Conservation (phyloP, 2,329 filamentous ascomycete species). For the Ophiocordyceps camponoti-rufipedis region DNA sequence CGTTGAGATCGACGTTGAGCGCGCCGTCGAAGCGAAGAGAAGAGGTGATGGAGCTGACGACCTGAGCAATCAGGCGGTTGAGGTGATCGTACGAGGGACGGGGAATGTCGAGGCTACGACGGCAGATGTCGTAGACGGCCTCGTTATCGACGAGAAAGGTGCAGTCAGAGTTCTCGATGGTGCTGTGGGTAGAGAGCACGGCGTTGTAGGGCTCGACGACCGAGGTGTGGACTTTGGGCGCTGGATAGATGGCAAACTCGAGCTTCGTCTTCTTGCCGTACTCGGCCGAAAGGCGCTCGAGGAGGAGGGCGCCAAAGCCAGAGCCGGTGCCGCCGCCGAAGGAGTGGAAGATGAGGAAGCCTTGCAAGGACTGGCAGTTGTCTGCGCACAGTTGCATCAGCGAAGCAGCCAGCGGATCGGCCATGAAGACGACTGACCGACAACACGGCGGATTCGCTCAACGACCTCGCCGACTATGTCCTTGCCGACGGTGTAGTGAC, state of each 20-base stretch:
- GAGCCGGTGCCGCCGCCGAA: conserved; percentile 58
- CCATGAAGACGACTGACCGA: conserved; percentile 27
- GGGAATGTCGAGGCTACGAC: conserved; percentile 50
- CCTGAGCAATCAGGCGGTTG: conserved; percentile 56
- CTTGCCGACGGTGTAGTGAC: conserved; percentile 61
- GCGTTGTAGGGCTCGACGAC: conserved; percentile 62
- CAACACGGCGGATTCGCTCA: conserved; percentile 50
- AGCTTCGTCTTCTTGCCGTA: conserved; percentile 66
- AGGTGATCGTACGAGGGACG: conserved; percentile 54
- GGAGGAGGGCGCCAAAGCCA: conserved; percentile 52
- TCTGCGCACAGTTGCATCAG: conserved; percentile 22
- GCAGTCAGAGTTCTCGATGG: conserved; percentile 61
- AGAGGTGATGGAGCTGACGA: conserved; percentile 58
- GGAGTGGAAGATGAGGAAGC: conserved; percentile 59
- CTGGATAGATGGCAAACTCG: conserved; percentile 55
- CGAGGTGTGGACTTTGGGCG: conserved; percentile 49
- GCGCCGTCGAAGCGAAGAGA: conserved; percentile 55
- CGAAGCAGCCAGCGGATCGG: background rate
- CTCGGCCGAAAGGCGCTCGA: conserved; percentile 55
- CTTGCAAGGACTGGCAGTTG: conserved; percentile 55
- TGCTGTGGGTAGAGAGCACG: conserved; percentile 56
- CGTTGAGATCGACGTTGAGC: conserved; percentile 57
- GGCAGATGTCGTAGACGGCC: conserved; percentile 60
- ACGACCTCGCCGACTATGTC: conserved; percentile 56
- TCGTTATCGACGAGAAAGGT: conserved; percentile 64